Percentiles rank a stretch among this genome's conserved stretches.
These are phyloP conservation scores for Claviceps sp. DNA, from an alignment of 2,329 filamentous ascomycete genomes.

Conservation along the genomic window DNA sequence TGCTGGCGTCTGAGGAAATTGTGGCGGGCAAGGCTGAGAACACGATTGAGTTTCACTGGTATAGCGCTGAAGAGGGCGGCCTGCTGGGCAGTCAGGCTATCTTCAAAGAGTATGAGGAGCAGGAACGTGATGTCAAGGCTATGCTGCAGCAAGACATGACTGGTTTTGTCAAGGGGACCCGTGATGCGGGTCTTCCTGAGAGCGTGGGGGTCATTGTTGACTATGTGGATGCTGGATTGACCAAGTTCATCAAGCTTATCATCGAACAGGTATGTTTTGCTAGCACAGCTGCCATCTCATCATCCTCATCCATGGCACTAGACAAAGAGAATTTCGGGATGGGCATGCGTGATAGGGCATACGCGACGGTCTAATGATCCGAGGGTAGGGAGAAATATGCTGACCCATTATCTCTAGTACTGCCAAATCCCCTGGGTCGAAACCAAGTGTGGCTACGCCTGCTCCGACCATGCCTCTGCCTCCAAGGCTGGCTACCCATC, in stretches of 20 bases:
- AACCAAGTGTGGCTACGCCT: conserved; percentile 82
- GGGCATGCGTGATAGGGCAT: no score
- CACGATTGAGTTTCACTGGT: conserved; percentile 95
- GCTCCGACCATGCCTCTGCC: conserved; percentile 61
- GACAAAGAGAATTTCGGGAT: no score
- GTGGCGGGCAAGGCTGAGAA: conserved; percentile 60
- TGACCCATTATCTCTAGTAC: conserved; percentile 40
- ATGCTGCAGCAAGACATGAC: conserved; percentile 99
- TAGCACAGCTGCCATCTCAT: background rate
- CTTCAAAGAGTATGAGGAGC: conserved; percentile 66
- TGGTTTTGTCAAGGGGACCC: conserved; percentile 69
- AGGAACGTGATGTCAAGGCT: conserved; percentile 66
- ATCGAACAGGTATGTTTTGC: conserved; percentile 40
- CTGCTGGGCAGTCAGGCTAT: conserved; percentile 81
- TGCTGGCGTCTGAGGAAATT: conserved; percentile 61
- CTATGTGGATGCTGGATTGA: conserved; percentile 71
- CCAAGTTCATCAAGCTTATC: conserved; percentile 79
- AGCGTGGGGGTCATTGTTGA: conserved; percentile 87
- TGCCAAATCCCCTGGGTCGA: conserved; percentile 77
- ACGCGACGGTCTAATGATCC: no score
- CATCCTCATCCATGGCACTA: no score
- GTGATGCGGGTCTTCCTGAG: conserved; percentile 71
- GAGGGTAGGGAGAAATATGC: no score
- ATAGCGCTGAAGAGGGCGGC: conserved; percentile 80
- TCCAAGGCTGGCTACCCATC: conserved; percentile 62